These are phyloP conservation scores for Adansonia madagascariensis DNA, from an alignment of 441 rosid species.

Conservation along the genomic window DNA sequence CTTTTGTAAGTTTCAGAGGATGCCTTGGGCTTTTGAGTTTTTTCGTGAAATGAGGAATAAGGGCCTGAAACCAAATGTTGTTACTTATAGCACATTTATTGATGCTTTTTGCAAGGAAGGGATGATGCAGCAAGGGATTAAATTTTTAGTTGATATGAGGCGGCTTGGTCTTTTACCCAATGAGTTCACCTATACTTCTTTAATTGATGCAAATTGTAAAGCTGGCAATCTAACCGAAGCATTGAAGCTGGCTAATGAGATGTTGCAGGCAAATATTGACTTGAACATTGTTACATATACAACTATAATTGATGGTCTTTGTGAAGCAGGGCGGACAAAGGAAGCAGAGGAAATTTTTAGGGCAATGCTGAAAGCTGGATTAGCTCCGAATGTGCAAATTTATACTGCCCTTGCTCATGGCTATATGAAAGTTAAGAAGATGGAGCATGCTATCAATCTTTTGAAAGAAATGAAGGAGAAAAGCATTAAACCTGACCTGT, in stretches of 20 bases:
- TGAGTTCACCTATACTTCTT: constrained; percentile 68
- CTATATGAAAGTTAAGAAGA: constrained; percentile 53
- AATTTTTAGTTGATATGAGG: constrained; percentile 71
- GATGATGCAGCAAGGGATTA: constrained; percentile 69
- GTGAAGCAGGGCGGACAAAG: constrained; percentile 49
- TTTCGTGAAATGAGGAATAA: constrained; percentile 53
- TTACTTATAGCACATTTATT: constrained; percentile 69
- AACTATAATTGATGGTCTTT: constrained; percentile 62
- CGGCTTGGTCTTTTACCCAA: constrained; percentile 66
- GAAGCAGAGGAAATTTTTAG: constrained; percentile 66
- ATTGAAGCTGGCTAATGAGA: constrained; percentile 63
- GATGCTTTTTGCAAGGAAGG: constrained; percentile 76
- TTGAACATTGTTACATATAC: constrained; percentile 70
- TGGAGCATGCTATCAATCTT: constrained; percentile 55
- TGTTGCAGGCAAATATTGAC: constrained; percentile 49
- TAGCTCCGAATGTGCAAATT: constrained; percentile 55
- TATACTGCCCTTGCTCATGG: constrained; percentile 71
- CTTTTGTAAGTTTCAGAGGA: constrained; percentile 53
- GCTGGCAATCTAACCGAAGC: constrained; percentile 57
- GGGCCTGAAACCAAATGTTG: constrained; percentile 64
- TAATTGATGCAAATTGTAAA: constrained; percentile 74
- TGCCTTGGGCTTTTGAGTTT: constrained; percentile 55
- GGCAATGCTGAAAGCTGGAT: constrained; percentile 50
- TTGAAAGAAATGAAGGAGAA: constrained; percentile 54
- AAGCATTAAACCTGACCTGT: constrained; percentile 54